phyloP scores from a whole-genome alignment of 139 green algal genomes.

The Chlorella vulgaris region DNA sequence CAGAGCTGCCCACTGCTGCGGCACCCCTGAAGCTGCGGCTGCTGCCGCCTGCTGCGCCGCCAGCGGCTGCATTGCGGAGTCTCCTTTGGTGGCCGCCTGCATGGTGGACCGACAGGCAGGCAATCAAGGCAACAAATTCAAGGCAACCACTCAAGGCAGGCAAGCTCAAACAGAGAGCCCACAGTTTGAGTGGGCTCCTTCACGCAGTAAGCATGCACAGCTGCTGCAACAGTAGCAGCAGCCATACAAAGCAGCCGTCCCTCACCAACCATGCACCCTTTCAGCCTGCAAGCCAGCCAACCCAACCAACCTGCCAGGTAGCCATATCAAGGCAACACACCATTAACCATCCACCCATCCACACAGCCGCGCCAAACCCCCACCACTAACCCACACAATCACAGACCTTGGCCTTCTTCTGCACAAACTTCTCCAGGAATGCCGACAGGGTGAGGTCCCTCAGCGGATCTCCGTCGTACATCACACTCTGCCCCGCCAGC shows the following conservation, averaged over 20 bases:
- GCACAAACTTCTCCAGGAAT: conserved; percentile 96
- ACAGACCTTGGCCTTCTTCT: conserved; percentile 87
- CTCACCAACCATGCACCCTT: too few relatives aligned
- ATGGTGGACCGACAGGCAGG: too few relatives aligned
- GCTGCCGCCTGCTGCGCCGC: not conserved
- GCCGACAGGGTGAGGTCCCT: conserved; percentile 76
- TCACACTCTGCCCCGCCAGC: conserved; percentile 75
- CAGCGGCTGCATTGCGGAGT: conserved; percentile 85
- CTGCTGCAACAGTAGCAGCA: too few relatives aligned
- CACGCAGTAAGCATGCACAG: too few relatives aligned
- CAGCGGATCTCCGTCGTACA: conserved; percentile 92
- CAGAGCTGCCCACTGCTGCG: conserved; percentile 23
- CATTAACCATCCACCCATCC: not conserved
- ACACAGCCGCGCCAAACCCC: not conserved
- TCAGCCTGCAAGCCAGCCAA: too few relatives aligned
- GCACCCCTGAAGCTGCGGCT: not conserved
- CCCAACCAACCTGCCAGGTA: too few relatives aligned
- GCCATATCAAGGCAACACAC: not conserved
- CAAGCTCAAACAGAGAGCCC: too few relatives aligned
- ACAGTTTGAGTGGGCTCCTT: too few relatives aligned
- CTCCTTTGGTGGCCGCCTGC: conserved; percentile 37
- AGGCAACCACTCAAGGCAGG: too few relatives aligned
- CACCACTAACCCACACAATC: not conserved
- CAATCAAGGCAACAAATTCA: too few relatives aligned
- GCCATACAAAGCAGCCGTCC: too few relatives aligned